Evolutionary conservation across 108 stramenopile genomes (phyloP).

Genomic region (Craspedostauros australis): DNA sequence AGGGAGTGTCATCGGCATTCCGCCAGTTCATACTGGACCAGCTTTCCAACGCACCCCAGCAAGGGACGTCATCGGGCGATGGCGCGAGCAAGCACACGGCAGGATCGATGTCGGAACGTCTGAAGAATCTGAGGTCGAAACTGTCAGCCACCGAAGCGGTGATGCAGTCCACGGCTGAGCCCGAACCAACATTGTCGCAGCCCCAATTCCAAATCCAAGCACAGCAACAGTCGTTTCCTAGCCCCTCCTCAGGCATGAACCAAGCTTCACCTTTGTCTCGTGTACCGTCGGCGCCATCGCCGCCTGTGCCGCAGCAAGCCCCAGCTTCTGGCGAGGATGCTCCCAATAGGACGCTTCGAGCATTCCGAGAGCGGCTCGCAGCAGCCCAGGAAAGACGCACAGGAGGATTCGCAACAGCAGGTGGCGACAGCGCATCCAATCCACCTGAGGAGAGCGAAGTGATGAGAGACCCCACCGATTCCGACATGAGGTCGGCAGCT

Average conservation of each 20-base stretch:
- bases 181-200: not conserved
- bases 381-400: constrained; percentile 33
- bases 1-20: constrained; percentile 56
- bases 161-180: constrained; percentile 7
- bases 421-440: not conserved
- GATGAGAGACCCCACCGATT: not conserved
- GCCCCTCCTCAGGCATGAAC: no score
- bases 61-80: not conserved
- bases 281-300: not conserved
- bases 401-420: not conserved
- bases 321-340: not conserved
- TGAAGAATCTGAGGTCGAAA: constrained; percentile 41
- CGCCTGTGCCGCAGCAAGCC: not conserved
- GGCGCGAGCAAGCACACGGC: not conserved
- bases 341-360: constrained; percentile 3
- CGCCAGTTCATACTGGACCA: constrained; percentile 53
- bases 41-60: constrained; percentile 9
- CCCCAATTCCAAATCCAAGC: constrained; percentile 2
- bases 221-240: not conserved
- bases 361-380: constrained; percentile 41
- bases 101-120: constrained; percentile 39
- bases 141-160: constrained; percentile 31
- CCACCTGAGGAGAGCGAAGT: not conserved
- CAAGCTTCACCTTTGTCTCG: not conserved
- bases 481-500: constrained; percentile 41